Base-by-base conservation (phyloP, 129 eudicot genomes). In the Ambrosia artemisiifolia region DNA sequence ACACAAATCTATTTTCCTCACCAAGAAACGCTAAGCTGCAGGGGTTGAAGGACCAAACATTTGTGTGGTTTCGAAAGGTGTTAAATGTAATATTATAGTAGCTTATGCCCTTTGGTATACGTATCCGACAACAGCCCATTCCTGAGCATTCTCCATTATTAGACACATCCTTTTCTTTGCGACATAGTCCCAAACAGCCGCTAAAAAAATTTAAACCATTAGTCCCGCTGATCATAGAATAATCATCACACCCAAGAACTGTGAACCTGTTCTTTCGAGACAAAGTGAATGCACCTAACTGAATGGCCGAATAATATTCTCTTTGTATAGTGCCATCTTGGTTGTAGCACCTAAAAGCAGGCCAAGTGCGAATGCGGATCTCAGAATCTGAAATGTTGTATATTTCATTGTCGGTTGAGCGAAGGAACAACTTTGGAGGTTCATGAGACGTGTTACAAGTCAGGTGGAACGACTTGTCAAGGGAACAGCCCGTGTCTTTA, bases 11-110 rank as follows among this genome's bases (percentile, higher is more conserved):
- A 12, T 24, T 65, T 28, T 33, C 19, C 30, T 81, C 85, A 43
- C 81, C 81, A 13, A 81, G 76, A 75, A 81, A 81, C 11, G 81
- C 81, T 7, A 69, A 63, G 60, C 81, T 63, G 53, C 84, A 80
- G 1, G 7, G 51, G 56, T 75, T 69, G 61, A 75, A 75, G 5
- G 66, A 16, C 35, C 35, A 65, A 46, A 70, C 55, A 33, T 7
- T 3, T 50, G 64, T 43, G 40, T 60, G 76, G 46, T 18, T 38
- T 3, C 35, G 7, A 0, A 64, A 32, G 30, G 68, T 4, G 18
- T 3, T 1, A 9, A 69, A 24, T 19, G 28, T 2, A 57, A 42
- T 19, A 18, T 7, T 9, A 30, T 49, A 76, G 7, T 17, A 11
- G 24, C 65, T 55, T 13, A 81, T 6, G 38, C 85, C 85, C 12